Base-by-base conservation (phyloP, 106 monocot genomes). In the Dendrobium officinale region DNA sequence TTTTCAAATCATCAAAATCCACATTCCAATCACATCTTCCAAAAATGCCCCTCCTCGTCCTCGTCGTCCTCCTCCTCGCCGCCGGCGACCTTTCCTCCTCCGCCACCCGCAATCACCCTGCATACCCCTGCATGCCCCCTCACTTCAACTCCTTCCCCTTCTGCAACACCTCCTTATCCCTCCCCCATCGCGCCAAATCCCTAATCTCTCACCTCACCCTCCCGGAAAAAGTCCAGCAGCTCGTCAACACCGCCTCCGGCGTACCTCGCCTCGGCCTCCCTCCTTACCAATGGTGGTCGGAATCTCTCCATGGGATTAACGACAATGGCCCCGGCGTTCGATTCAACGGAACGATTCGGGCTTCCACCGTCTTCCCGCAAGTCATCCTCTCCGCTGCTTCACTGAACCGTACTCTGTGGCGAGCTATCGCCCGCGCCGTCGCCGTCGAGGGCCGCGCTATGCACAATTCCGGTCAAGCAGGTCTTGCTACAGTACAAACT, bases 251-350 rank as follows among this genome's bases (percentile, higher is more conserved):
- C 77, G 92, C 94, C 74, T 80, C 89, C 67, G 80, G 86, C 27
- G 83, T 94, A 51, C 97, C 97, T 68, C 86, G 94, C 74, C 92
- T 97, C 75, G 92, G 92, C 70, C 22, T 97, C 33, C 88, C 92
- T 17, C 27, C 85, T 19, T 97, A 89, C 89, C 76, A 94, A 68
- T 97, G 94, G 97, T 97, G 97, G 97, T 94, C 94, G 42, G 94
- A 97, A 84, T 88, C 97, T 64, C 92, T 94, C 85, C 97, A 97
- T 75, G 97, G 97, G 77, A 16, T 97, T 80, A 82, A 85, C 80
- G 17, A 78, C 81, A 94, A 92, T 75, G 96, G 97, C 75, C 94
- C 94, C 42, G 97, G 97, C 83, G 89, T 94, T 58, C 18, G 15
- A 78, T 96, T 96, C 89, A 67, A 48, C 78, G 85, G 87, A 67